phyloP scores from a whole-genome alignment of 345 rosid genomes.

The Brassica incana region DNA sequence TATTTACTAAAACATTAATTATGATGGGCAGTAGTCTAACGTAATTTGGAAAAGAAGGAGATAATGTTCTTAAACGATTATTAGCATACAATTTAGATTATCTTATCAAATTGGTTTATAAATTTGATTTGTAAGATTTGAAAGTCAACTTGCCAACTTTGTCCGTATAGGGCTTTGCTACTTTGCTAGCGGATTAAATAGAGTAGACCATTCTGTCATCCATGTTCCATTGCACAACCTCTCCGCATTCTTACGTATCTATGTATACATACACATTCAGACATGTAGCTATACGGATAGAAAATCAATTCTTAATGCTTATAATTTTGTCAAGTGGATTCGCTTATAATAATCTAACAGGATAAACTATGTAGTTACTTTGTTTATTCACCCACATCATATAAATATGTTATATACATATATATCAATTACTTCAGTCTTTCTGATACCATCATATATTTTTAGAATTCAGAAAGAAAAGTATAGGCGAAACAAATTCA shows the following conservation, averaged over 20 bases:
- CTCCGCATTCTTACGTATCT: slow-evolving; percentile 27
- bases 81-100: not conserved
- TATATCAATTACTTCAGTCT: not conserved
- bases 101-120: slow-evolving; percentile 2
- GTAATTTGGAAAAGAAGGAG: slow-evolving; percentile 13
- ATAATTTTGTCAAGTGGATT: not conserved
- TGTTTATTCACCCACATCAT: not conserved
- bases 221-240: slow-evolving; percentile 31
- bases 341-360: not conserved
- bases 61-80: slow-evolving; percentile 37
- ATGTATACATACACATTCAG: not conserved
- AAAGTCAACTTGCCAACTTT: slow-evolving; percentile 37
- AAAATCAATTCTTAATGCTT: not conserved
- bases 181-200: slow-evolving; percentile 14
- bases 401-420: not conserved
- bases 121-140: slow-evolving; percentile 19
- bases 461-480: not conserved
- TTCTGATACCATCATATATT: not conserved
- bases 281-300: not conserved
- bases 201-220: slow-evolving; percentile 35
- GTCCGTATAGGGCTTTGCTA: not conserved
- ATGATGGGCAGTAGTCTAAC: slow-evolving; percentile 22
- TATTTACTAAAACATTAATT: slow-evolving; percentile 19
- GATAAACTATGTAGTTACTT: not conserved
- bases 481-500: not conserved